These are phyloP conservation scores for Trichosporon inkin DNA, from an alignment of 1,284 basidiomycete species.

Conservation along the genomic window DNA sequence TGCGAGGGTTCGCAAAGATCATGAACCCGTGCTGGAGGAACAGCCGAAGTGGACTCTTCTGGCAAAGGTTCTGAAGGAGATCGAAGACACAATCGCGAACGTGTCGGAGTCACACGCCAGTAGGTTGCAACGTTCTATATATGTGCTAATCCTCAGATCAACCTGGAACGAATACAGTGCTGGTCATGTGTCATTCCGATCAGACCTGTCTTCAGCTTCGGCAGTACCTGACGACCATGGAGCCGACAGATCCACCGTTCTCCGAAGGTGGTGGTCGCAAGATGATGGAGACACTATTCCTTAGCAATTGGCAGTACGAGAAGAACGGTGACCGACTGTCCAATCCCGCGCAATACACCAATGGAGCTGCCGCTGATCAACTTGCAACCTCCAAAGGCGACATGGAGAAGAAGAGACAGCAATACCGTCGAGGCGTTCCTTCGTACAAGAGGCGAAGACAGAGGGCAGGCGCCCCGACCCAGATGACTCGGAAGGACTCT, in stretches of 20 bases:
- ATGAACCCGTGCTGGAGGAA: slow-evolving; percentile 86
- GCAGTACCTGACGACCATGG: slow-evolving; percentile 70
- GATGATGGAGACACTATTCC: slow-evolving; percentile 64
- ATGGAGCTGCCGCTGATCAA: slow-evolving; percentile 34
- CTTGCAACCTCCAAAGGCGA: slow-evolving; percentile 29
- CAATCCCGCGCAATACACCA: slow-evolving; percentile 32
- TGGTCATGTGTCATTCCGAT: slow-evolving; percentile 84
- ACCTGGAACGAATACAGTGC: slow-evolving; percentile 68
- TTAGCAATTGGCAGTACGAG: slow-evolving; percentile 48
- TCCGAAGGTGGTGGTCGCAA: slow-evolving; percentile 54
- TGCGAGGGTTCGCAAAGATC: slow-evolving; percentile 68
- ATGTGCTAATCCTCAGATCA: slow-evolving; percentile 47
- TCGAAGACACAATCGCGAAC: slow-evolving; percentile 72
- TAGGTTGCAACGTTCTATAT: slow-evolving; percentile 18
- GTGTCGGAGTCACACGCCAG: slow-evolving; percentile 39
- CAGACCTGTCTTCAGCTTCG: slow-evolving; percentile 68
- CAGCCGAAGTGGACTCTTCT: slow-evolving; percentile 91
- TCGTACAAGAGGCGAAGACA: slow-evolving; percentile 56
- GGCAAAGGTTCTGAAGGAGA: slow-evolving; percentile 80
- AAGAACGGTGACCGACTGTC: slow-evolving; percentile 37
- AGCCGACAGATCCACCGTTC: slow-evolving; percentile 57
- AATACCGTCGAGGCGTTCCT: slow-evolving; percentile 48
- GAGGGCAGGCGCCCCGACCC: slow-evolving; percentile 34
- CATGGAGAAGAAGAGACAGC: slow-evolving; percentile 31
- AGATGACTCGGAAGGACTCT: background rate